Percentiles rank a stretch among this genome's conserved stretches.
These are phyloP conservation scores for Knoxdaviesia capensis DNA, from an alignment of 2,329 filamentous ascomycete species.

Conservation along the genomic window DNA sequence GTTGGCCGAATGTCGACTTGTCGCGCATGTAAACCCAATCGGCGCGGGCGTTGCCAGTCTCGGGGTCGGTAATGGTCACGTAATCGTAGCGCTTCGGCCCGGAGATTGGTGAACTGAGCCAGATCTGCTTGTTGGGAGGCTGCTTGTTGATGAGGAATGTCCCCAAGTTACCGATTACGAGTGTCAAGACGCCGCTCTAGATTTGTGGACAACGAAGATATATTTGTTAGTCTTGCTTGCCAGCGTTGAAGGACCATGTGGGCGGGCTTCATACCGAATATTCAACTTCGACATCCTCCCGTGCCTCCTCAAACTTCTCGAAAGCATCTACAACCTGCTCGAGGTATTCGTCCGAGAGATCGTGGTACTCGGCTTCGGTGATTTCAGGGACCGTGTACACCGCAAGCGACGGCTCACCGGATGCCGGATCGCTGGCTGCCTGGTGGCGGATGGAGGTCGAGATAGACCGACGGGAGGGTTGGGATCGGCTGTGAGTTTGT, in stretches of 20 bases:
- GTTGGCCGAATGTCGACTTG: constrained; percentile 49
- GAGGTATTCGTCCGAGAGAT: constrained; percentile 58
- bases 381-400: constrained; percentile 37
- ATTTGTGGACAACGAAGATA: neutral
- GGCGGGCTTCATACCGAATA: constrained; percentile 45
- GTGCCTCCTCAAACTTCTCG: constrained; percentile 54
- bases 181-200: constrained; percentile 69
- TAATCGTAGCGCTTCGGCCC: constrained; percentile 93
- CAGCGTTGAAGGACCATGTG: neutral
- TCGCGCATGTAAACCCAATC: constrained; percentile 83
- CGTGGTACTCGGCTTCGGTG: constrained; percentile 52
- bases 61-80: constrained; percentile 51
- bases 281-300: constrained; percentile 68
- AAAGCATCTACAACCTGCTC: constrained; percentile 33
- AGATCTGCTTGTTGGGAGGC: constrained; percentile 92
- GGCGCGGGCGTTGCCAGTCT: constrained; percentile 48
- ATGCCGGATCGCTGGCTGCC: too few relatives aligned
- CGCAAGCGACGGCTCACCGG: too few relatives aligned
- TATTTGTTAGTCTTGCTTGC: constrained; percentile 3
- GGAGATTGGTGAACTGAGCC: constrained; percentile 78
- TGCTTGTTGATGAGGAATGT: constrained; percentile 97
- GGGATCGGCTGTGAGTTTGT: too few relatives aligned
- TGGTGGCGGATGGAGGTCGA: too few relatives aligned
- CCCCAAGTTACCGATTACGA: constrained; percentile 48
- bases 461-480: too few relatives aligned